Evolutionary conservation across 768 basidiomycete genomes (phyloP), one percentile per base, ranked within the genome.

Genomic region (Rhodotorula kratochvilovae): DNA sequence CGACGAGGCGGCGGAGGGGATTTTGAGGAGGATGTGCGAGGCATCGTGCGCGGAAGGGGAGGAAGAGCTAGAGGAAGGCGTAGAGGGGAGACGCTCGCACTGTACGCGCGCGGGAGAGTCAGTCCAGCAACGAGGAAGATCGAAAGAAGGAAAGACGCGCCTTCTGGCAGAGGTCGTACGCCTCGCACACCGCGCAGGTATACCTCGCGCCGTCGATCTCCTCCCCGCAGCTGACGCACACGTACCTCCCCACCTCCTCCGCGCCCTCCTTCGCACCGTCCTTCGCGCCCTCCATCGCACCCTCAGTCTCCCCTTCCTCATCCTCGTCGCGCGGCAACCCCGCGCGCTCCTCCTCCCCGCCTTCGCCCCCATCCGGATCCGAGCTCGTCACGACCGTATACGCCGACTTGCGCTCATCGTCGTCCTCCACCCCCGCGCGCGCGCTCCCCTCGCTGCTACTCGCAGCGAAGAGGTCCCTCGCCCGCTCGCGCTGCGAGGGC

Each of bases 21-120:
- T 43, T 29, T 64, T 64, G 54, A 64, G 63, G 27, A 64, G 51
- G 43, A 64, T 54, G 54, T 64, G 63, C 10, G 36, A 19, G 5
- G 42, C 2, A 53, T 64, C 54, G 54, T 64, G 63, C 11, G 19
- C 0, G 17, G 15, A 2, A 5, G 19, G 0, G 17, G 25, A 5
- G 27, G 58, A 35, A 17, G 23, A 27, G 25, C 11, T 27, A 2
- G n/a, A 29, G 17, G 51, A n/a, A 12, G 51, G 19, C n/a, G 10
- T 1, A n/a, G 53, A 2, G 3, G 29, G 23, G 29, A n/a, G 42
- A 0, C 16, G n/a, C 25, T 64, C 63, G 53, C 63, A 64, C 63
- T 64, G 54, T 23, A 11, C 33, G 31, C 21, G 17, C 5, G 15
- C 2, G 42, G 23, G 1, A 8, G 0, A 0, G 36, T 39, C 50